Evolutionary conservation across 108 stramenopile species (phyloP).

Genomic region (Cylindrotheca fusiformis): DNA sequence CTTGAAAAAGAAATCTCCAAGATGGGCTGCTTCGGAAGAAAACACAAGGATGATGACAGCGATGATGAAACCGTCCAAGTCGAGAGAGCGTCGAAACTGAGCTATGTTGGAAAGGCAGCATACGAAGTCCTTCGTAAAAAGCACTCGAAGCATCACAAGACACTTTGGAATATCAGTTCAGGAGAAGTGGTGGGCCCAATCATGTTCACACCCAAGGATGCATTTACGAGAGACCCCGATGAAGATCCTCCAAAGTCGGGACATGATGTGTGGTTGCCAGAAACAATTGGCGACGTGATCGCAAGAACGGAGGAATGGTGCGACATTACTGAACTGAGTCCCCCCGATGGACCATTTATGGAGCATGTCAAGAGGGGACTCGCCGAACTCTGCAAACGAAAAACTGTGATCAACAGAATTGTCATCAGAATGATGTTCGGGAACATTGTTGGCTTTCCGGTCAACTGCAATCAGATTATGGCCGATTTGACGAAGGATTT

Average conservation of each 20-base stretch:
- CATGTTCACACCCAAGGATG: conserved; percentile 42
- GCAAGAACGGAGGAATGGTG: conserved; percentile 43
- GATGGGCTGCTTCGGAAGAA: too few relatives aligned
- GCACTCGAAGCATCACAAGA: conserved; percentile 51
- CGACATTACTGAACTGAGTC: conserved; percentile 44
- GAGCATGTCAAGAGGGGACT: conserved; percentile 37
- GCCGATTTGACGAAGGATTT: conserved; percentile 47
- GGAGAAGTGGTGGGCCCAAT: conserved; percentile 42
- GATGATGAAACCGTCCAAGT: conserved; percentile 59
- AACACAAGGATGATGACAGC: conserved; percentile 35
- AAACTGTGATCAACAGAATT: conserved; percentile 12
- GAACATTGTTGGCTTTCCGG: conserved; percentile 57
- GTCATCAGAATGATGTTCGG: conserved; percentile 64
- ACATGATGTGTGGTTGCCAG: conserved; percentile 55
- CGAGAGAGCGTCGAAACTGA: conserved; percentile 35
- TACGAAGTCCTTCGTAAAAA: conserved; percentile 47
- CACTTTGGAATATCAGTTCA: conserved; percentile 66
- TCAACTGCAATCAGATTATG: conserved; percentile 46
- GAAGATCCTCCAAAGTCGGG: conserved; percentile 38
- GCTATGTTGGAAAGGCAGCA: conserved; percentile 44
- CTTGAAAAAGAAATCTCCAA: too few relatives aligned
- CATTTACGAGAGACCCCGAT: conserved; percentile 13
- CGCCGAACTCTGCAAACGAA: conserved; percentile 25
- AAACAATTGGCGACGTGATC: conserved; percentile 40
- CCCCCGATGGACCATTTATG: conserved; percentile 59